Conservation (phyloP, 345 rosid species). For the Moricandia arvensis region DNA sequence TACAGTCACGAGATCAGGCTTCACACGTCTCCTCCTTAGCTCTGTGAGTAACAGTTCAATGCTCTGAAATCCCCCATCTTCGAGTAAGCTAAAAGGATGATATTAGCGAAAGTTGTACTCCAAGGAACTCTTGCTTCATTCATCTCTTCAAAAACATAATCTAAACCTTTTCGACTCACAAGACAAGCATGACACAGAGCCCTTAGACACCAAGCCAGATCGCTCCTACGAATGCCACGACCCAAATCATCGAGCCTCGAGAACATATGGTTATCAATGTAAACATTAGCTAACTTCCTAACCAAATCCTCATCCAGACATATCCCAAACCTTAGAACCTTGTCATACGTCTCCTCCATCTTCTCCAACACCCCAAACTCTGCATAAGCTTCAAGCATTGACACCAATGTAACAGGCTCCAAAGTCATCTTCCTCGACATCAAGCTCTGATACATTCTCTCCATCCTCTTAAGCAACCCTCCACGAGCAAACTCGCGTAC, state of each 20-base stretch:
- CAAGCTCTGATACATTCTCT: constrained; percentile 42
- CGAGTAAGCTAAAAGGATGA: constrained; percentile 46
- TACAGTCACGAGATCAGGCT: constrained; percentile 65
- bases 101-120: constrained; percentile 52
- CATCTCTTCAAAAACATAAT: constrained; percentile 50
- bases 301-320: constrained; percentile 47
- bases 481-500: constrained; percentile 53
- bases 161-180: constrained; percentile 65
- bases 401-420: constrained; percentile 49
- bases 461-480: constrained; percentile 67
- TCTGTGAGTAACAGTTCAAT: constrained; percentile 40
- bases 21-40: constrained; percentile 35
- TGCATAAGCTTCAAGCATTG: constrained; percentile 64
- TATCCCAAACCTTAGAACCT: constrained; percentile 35
- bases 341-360: constrained; percentile 56
- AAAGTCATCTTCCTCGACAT: constrained; percentile 54
- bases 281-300: constrained; percentile 61
- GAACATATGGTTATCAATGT: constrained; percentile 61
- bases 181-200: constrained; percentile 47
- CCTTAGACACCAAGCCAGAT: constrained; percentile 61
- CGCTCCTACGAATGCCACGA: constrained; percentile 47
- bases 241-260: constrained; percentile 66
- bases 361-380: constrained; percentile 54
- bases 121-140: constrained; percentile 49
- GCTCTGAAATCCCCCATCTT: constrained; percentile 51